Base-by-base conservation (phyloP, 805 yeast genomes). In the Candida ortonii region DNA sequence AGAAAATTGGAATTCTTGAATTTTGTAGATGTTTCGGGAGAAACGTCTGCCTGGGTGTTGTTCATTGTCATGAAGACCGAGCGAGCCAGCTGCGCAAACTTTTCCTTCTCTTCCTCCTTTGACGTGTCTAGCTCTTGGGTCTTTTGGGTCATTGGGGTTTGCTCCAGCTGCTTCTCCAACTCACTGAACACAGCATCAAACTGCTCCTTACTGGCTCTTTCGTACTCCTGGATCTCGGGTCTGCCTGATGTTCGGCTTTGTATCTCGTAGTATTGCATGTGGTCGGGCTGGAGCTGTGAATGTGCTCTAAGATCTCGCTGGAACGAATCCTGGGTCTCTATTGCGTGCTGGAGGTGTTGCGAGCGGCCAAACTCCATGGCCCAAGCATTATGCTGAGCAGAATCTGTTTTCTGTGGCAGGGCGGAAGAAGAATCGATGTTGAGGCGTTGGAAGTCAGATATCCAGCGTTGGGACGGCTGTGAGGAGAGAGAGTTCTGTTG, bases 1-100 rank as follows among this genome's bases (percentile, higher is more conserved):
- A 69, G 45, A 34, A 69, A 69, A 12, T 55, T 55, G 7, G 70
- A 64, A 32, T 63, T 60, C 44, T 59, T 55, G 43, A 68, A 67
- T 41, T 68, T 68, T 17, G 38, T 30, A 2, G 52, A 44, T 1
- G 70, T 64, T 10, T 51, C 50, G 4, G 38, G 36, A 10, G 67
- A 55, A 1, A 53, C 42, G 6, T 44, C 33, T 20, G 37, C 31
- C 18, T 59, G 50, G 1, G 59, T 46, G 17, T 52, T 49, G n/a
- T 57, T 43, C 72, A 68, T 68, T 5, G 64, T 50, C 23, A 50
- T 44, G 18, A 60, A 62, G 8, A 68, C 70, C 11, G 61, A 57
- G 24, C 52, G 47, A 1, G 71, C 71, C 9, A 65, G 53, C 22
- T 55, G 53, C 4, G 73, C 71, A 49, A 68, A 63, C 36, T 53